phyloP scores from a whole-genome alignment of 768 basidiomycete species.

The Pleurotus tuoliensis region DNA sequence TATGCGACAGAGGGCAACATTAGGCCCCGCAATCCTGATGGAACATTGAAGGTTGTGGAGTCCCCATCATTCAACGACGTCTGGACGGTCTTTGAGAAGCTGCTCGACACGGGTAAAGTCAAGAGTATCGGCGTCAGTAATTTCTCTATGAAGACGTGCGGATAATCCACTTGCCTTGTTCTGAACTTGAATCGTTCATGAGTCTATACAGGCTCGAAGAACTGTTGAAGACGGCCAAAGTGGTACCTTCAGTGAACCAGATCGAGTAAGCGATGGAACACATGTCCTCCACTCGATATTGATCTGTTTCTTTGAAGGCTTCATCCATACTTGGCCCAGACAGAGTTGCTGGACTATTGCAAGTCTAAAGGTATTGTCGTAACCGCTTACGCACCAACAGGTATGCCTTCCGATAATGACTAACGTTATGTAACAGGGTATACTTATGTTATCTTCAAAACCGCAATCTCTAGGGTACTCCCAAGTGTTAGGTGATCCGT shows the following conservation, averaged over 20 bases:
- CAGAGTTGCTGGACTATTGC: slow-evolving; percentile 43
- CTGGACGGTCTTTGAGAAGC: slow-evolving; percentile 49
- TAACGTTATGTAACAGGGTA: no score
- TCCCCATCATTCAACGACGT: slow-evolving; percentile 33
- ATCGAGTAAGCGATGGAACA: slow-evolving; percentile 31
- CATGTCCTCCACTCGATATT: neutral
- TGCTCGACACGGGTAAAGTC: slow-evolving; percentile 41
- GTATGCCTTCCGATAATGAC: slow-evolving; percentile 16
- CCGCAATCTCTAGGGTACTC: slow-evolving; percentile 29
- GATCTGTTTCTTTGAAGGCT: slow-evolving; percentile 22
- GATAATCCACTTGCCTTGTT: neutral
- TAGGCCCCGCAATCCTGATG: slow-evolving; percentile 25
- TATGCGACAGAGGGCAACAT: slow-evolving; percentile 13
- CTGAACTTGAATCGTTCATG: no score
- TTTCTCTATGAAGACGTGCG: slow-evolving; percentile 54
- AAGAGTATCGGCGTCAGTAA: slow-evolving; percentile 57
- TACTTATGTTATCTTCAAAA: neutral
- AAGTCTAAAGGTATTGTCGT: slow-evolving; percentile 44
- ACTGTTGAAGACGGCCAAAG: slow-evolving; percentile 35
- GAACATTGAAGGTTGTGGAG: slow-evolving; percentile 29
- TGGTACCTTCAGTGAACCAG: slow-evolving; percentile 45
- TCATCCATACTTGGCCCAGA: slow-evolving; percentile 48
- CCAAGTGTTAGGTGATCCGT: slow-evolving; percentile 40
- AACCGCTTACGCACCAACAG: slow-evolving; percentile 47
- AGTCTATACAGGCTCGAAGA: slow-evolving; percentile 27